Evolutionary conservation across 208 protist species (phyloP), one percentile per base, ranked within the genome.

Genomic region (Borovskyia barvae): DNA sequence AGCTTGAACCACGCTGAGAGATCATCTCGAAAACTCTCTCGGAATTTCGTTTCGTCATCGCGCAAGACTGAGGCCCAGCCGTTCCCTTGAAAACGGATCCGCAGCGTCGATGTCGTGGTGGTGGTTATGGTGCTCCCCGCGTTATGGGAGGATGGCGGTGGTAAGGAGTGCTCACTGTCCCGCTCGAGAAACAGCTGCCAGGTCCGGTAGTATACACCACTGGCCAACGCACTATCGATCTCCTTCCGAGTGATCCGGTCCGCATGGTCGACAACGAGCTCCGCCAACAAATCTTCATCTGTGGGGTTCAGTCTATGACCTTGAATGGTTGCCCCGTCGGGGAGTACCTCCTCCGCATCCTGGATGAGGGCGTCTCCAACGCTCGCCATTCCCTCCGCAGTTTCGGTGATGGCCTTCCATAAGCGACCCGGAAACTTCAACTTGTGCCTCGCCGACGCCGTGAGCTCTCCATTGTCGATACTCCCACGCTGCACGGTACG

Each of bases 21-120:
- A 29, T 86, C 79, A 17, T 49, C 58, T 29, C 61, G 50, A 56
- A 86, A 75, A 22, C 67, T 64, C n/a, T 63, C 50, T 20, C 71
- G 60, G 17, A 86, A 53, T 19, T 66, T 75, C 1, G 42, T 40
- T 29, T 59, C 75, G 20, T 73, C 56, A 19, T 32, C 54, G 11
- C 55, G n/a, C 3, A 65, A 22, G 7, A 69, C 49, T 7, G 1
- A 9, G 5, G 7, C 19, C 67, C 68, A 81, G 17, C 42, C 47
- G 45, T 51, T 46, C 7, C 74, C 74, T 3, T 65, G 33, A 17
- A 75, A 51, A 12, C 51, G 46, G 25, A 53, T 48, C 5, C 33
- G 36, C 51, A 67, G 24, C 17, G 51, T 7, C n/a, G 61, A 25
- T 1, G 46, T 9, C 20, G 22, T 29, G 8, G 7, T 28, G 12